phyloP scores from a whole-genome alignment of 2,329 filamentous ascomycete genomes.

The Aspergillus proliferans region DNA sequence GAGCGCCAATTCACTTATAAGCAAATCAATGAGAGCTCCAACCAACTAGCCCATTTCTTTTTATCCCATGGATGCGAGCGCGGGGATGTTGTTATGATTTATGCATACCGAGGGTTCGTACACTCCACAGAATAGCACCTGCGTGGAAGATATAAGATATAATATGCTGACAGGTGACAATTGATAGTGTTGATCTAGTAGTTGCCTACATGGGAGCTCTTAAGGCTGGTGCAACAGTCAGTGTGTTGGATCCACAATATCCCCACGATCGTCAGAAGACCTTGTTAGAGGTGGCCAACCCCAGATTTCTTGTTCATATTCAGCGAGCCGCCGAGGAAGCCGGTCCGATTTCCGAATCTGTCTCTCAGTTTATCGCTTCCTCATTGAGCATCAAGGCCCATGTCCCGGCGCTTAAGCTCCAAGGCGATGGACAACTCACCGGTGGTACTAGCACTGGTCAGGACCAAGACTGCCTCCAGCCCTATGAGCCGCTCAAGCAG shows the following conservation, averaged over 20 bases:
- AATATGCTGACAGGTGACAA: no score
- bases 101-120: constrained; percentile 56
- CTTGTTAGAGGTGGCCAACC: constrained; percentile 73
- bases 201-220: constrained; percentile 73
- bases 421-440: constrained; percentile 63
- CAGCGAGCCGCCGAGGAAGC: constrained; percentile 64
- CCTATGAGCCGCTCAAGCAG: constrained; percentile 47
- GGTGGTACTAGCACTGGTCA: constrained; percentile 61
- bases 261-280: constrained; percentile 75
- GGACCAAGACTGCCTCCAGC: constrained; percentile 54
- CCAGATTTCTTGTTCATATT: constrained; percentile 66
- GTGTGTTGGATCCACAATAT: constrained; percentile 70
- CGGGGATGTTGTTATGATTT: constrained; percentile 92
- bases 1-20: constrained; percentile 70
- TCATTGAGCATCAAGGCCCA: constrained; percentile 66
- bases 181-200: constrained; percentile 62
- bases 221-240: constrained; percentile 55
- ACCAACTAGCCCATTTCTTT: constrained; percentile 72
- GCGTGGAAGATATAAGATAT: no score
- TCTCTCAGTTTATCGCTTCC: constrained; percentile 62
- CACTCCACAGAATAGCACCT: no score
- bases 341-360: constrained; percentile 56
- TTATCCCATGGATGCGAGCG: constrained; percentile 64
- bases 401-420: constrained; percentile 66
- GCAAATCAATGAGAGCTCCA: constrained; percentile 80